A percentile compares a stretch with the other conserved stretches of the same genome.
Evolutionary conservation across 345 rosid genomes (phyloP).

Genomic region (Microthlaspi erraticum): DNA sequence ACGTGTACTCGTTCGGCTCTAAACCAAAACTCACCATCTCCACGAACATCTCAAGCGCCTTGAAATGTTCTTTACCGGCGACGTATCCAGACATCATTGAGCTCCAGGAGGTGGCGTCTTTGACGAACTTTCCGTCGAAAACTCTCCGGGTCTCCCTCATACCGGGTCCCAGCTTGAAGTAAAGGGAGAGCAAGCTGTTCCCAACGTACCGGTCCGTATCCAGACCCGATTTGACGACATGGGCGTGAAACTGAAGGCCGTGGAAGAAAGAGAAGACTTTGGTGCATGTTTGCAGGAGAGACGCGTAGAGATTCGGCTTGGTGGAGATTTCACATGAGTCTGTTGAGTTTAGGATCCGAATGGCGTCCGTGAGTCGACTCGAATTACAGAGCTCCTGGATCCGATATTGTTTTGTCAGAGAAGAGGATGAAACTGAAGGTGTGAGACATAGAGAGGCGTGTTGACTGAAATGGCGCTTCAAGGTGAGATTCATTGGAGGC

Average conservation of each 20-base stretch:
- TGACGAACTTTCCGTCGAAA: slow-evolving; percentile 62
- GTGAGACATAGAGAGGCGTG: slow-evolving; percentile 34
- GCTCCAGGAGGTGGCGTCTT: slow-evolving; percentile 86
- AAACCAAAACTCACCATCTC: slow-evolving; percentile 71
- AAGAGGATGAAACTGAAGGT: slow-evolving; percentile 16
- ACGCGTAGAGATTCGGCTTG: slow-evolving; percentile 67
- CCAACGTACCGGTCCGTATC: slow-evolving; percentile 74
- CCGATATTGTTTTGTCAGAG: slow-evolving; percentile 41
- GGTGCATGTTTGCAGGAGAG: slow-evolving; percentile 74
- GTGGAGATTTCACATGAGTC: slow-evolving; percentile 38
- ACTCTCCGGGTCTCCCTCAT: slow-evolving; percentile 64
- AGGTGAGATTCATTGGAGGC: slow-evolving; percentile 54
- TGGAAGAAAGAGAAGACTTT: slow-evolving; percentile 57
- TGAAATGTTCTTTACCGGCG: slow-evolving; percentile 50
- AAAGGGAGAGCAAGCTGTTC: slow-evolving; percentile 78
- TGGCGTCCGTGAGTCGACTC: slow-evolving; percentile 56
- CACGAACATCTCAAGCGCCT: slow-evolving; percentile 62
- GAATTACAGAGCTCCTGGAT: slow-evolving; percentile 64
- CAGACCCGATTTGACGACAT: slow-evolving; percentile 80
- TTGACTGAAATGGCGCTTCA: slow-evolving; percentile 54
- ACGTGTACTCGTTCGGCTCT: slow-evolving; percentile 74
- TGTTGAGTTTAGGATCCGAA: slow-evolving; percentile 59
- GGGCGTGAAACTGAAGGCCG: slow-evolving; percentile 80
- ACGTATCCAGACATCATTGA: slow-evolving; percentile 83
- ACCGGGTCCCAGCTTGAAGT: slow-evolving; percentile 68